A percentile compares a stretch with the other conserved stretches of the same genome.
Evolutionary conservation across 164 flowering plant species (phyloP).

Genomic region (Umbellularia californica): DNA sequence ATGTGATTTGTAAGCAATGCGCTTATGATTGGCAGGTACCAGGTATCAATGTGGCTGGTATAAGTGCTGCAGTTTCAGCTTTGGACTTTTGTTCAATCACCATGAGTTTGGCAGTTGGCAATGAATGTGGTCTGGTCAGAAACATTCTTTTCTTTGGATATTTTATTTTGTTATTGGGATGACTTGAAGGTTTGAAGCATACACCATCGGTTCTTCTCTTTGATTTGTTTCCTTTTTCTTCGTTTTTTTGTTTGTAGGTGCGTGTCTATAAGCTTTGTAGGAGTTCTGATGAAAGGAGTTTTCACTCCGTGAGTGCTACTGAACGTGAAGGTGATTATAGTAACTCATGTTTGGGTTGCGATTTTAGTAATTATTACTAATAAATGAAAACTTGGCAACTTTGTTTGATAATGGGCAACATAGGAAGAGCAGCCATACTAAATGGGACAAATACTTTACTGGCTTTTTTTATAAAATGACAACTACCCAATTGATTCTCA

Average conservation of each 20-base stretch:
- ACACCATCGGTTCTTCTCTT: background rate
- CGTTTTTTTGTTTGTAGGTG: constrained; percentile 42
- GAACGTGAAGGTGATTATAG: constrained; percentile 27
- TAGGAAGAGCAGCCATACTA: no score
- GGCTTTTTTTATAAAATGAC: no score
- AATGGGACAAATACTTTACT: no score
- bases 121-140: constrained; percentile 81
- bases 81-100: constrained; percentile 55
- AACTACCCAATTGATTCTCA: no score
- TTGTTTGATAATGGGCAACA: no score
- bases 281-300: constrained; percentile 32
- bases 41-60: constrained; percentile 43
- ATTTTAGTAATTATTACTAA: background rate
- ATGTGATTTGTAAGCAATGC: constrained; percentile 2
- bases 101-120: constrained; percentile 66
- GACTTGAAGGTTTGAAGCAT: background rate
- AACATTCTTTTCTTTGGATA: constrained; percentile 1
- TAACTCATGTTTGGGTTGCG: no score
- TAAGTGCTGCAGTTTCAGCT: constrained; percentile 50
- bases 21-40: constrained; percentile 43
- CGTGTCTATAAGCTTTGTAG: constrained; percentile 44
- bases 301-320: constrained; percentile 51
- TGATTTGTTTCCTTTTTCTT: constrained; percentile 4
- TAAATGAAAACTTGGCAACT: background rate
- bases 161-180: background rate